Base-by-base conservation (phyloP, 306 rosid species). In the Begonia loranthoides region DNA sequence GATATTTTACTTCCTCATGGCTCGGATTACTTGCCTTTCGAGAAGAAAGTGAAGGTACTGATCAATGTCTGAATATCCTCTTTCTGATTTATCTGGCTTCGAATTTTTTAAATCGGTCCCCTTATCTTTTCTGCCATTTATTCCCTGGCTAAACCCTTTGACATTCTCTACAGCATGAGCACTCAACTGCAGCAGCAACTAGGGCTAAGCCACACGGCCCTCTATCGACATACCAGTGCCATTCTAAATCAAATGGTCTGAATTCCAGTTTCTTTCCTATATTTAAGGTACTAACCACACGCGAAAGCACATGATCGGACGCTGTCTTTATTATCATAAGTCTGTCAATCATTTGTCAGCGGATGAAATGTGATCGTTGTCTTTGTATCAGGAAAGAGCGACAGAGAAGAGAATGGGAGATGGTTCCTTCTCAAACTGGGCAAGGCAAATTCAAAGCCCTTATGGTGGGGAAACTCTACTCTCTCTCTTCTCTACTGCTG, bases 401-500 rank as follows among this genome's bases (percentile, higher is more conserved):
- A 73, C 52, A 55, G 87, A 75, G 81, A 77, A 77, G 62, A 73
- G 72, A 60, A 61, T 71, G 79, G 87, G 73, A 71, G 70, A 62
- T 55, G 66, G 56, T 57, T 68, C 82, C 58, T 44, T 63, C 47
- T 73, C 80, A 11, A 77, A 71, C 45, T 67, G 84, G 89, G 69
- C 80, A 46, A 71, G 79, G 78, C 86, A 70, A 64, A 60, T 69
- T 55, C 84, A 73, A 66, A 70, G 70, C 66, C 78, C 75, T 36
- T 66, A 67, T 43, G 73, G 74, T 28, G 70, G 72, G 64, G 68
- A 82, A 54, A 63, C 68, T 55, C 72, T 68, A 52, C 19, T 63
- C 60, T 81, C 84, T 45, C 71, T 73, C 56, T 76, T 84, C 80
- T 77, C 87, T 74, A 69, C 85, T 75, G 94, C 97, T 84, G 97